phyloP scores from a whole-genome alignment of 345 rosid genomes.

The Eucalyptus cladocalyx region DNA sequence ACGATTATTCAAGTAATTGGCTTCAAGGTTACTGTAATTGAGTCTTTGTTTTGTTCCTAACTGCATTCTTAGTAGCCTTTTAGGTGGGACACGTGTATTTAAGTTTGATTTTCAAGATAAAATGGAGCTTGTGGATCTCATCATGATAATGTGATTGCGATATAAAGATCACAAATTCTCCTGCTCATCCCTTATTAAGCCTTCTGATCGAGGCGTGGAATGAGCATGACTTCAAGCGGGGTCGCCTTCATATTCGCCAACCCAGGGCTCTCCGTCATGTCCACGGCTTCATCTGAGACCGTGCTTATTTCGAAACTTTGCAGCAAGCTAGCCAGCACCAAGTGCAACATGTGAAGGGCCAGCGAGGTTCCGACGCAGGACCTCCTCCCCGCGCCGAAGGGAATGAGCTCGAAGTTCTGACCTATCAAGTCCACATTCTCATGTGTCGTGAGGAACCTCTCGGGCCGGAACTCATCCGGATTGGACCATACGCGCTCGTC shows the following conservation, averaged over 20 bases:
- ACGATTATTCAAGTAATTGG: not conserved
- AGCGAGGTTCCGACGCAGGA: constrained; percentile 15
- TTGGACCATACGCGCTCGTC: constrained; percentile 8
- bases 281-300: constrained; percentile 3
- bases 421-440: constrained; percentile 6
- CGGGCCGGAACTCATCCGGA: constrained; percentile 11
- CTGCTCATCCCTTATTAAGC: not conserved
- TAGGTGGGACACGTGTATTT: not conserved
- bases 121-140: not conserved
- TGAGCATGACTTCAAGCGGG: constrained; percentile 17
- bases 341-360: constrained; percentile 12
- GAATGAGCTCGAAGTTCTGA: constrained; percentile 15
- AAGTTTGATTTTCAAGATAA: not conserved
- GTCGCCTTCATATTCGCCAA: constrained; percentile 21
- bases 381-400: constrained; percentile 21
- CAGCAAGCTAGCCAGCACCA: constrained; percentile 20
- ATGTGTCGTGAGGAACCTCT: constrained; percentile 16
- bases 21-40: not conserved
- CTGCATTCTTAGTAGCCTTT: not conserved
- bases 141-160: not conserved
- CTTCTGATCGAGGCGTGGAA: constrained; percentile 8
- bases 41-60: not conserved
- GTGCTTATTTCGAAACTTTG: constrained; percentile 20
- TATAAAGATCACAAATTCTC: not conserved
- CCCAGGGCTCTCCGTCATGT: constrained; percentile 17